Base-by-base conservation (phyloP, 2,329 filamentous ascomycete species). In the Coniella lustricola region DNA sequence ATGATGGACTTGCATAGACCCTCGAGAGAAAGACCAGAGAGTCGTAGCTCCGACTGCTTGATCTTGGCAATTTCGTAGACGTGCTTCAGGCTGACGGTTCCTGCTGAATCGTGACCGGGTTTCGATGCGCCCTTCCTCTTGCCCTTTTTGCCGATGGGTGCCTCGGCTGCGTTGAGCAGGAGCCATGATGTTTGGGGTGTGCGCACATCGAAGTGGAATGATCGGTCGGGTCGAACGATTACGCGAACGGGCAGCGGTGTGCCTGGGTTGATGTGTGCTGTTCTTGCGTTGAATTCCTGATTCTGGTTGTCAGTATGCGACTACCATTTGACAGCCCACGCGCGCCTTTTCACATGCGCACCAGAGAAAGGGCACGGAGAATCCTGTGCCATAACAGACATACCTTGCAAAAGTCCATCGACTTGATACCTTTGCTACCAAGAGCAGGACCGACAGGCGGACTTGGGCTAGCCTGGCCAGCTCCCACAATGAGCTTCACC, bases 381-480 rank as follows among this genome's bases (percentile, higher is more conserved):
- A 48, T 3, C 34, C 17, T 7, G n/a, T 33, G 22, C 63, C 49
- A 22, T 33, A 13, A 38, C 31, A 10, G 44, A 40, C 67, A 53
- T 53, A 95, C 91, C 79, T 97, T 97, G 82, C 93, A 97, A 67
- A 97, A 98, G 71, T 98, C 93, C 85, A 98, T 98, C 50, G 87
- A 94, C 75, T 98, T 98, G 54, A 98, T 87, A 75, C 93, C 93
- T 75, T 96, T 97, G 67, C 85, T 91, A 71, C 93, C 93, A 56
- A 98, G 79, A 46, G 93, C 93, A 50, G 93, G 93, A 75, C 93
- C 93, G 61, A 98, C 90, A 4, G 93, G 93, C 31, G 93, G 93
- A 70, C 90, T 94, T 25, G 93, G 93, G 61, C 84, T 91, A 52
- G 93, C 93, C 68, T 96, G 89, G 21, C 93, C 93, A 49, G 93